These are phyloP conservation scores for Aphanomyces stellatus DNA, from an alignment of 352 stramenopile genomes.

Conservation along the genomic window DNA sequence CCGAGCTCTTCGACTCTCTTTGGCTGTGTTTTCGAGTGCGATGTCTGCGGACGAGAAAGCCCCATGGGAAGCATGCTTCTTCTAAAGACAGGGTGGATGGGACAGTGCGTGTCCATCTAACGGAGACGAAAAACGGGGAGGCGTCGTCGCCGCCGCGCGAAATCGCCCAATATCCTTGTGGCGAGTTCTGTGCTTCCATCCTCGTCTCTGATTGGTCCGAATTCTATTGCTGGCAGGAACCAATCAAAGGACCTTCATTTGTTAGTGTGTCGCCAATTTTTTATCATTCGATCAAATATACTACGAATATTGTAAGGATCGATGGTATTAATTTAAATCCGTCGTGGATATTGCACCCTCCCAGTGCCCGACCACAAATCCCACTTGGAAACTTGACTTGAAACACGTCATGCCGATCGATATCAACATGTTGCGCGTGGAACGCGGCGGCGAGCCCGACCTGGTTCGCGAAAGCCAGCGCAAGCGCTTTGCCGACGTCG, in stretches of 20 bases:
- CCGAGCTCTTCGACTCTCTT: too few relatives aligned
- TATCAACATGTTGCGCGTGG: constrained; percentile 94
- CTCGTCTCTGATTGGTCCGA: background rate
- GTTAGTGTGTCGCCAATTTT: background rate
- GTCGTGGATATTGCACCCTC: background rate
- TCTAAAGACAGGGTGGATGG: background rate
- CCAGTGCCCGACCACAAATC: background rate
- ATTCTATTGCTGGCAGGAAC: background rate
- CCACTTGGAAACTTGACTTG: background rate
- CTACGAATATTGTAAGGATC: background rate
- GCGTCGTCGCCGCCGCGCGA: background rate
- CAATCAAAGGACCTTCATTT: background rate
- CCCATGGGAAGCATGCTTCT: constrained; percentile 11
- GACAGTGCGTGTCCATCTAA: background rate
- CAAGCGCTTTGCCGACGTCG: constrained; percentile 90
- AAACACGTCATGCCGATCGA: constrained; percentile 92
- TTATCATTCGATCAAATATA: background rate
- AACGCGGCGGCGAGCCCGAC: constrained; percentile 94
- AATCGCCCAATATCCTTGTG: background rate
- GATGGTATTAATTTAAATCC: background rate
- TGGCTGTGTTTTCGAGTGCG: too few relatives aligned
- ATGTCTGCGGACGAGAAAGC: background rate
- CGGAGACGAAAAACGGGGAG: background rate
- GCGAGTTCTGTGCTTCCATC: background rate
- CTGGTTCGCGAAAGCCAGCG: constrained; percentile 89